Evolutionary conservation across 2,329 filamentous ascomycete species (phyloP).

Genomic region (Colletotrichum endophyticum): DNA sequence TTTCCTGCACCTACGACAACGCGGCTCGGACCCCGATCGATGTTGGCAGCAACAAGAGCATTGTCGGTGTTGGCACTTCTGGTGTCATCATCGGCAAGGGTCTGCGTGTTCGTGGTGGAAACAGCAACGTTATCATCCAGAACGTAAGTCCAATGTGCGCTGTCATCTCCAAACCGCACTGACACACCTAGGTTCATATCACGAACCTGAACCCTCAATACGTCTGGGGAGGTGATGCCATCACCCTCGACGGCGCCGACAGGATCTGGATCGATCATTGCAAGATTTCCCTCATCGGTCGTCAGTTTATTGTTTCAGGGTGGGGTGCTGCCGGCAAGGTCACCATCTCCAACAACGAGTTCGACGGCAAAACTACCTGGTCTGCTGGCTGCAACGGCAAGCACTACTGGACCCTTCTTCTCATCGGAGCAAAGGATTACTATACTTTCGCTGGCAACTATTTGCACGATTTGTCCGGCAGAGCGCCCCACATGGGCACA

Average conservation of each 20-base stretch:
- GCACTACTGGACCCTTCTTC: slow-evolving; percentile 36
- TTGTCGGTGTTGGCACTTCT: slow-evolving; percentile 27
- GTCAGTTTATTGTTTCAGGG: slow-evolving; percentile 43
- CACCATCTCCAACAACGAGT: slow-evolving; percentile 43
- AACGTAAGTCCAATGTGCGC: slow-evolving; percentile 46
- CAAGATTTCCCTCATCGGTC: slow-evolving; percentile 44
- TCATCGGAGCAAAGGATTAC: slow-evolving; percentile 31
- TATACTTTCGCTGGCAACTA: background rate
- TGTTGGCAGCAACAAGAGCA: slow-evolving; percentile 33
- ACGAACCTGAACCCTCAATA: slow-evolving; percentile 41
- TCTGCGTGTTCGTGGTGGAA: slow-evolving; percentile 44
- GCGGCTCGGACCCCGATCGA: slow-evolving; percentile 27
- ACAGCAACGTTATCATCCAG: slow-evolving; percentile 55
- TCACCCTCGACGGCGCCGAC: slow-evolving; percentile 39
- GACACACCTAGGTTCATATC: background rate
- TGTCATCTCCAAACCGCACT: background rate
- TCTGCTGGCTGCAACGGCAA: slow-evolving; percentile 33
- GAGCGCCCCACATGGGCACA: slow-evolving; percentile 25
- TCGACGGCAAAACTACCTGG: slow-evolving; percentile 36
- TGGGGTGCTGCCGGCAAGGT: slow-evolving; percentile 34
- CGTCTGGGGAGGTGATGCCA: slow-evolving; percentile 33
- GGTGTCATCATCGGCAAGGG: slow-evolving; percentile 40
- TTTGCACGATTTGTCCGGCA: no score
- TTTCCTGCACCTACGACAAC: slow-evolving; percentile 29
- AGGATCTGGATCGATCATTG: slow-evolving; percentile 36